Percentiles rank a stretch among this genome's conserved stretches.
These are phyloP conservation scores for Fraxinus velutina DNA, from an alignment of 305 asterid species.

Conservation along the genomic window DNA sequence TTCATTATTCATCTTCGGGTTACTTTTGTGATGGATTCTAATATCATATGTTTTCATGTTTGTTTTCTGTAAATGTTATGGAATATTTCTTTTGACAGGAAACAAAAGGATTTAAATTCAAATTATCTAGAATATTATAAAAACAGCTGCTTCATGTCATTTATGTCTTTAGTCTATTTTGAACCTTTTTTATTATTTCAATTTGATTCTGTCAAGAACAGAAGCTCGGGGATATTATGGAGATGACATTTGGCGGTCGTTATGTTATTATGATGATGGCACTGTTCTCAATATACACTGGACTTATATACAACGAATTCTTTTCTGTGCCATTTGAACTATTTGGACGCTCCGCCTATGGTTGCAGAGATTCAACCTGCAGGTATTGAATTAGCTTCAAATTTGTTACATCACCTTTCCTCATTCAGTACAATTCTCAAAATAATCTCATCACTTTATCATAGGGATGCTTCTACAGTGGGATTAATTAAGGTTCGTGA, in stretches of 20 bases:
- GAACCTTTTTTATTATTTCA: constrained; percentile 10
- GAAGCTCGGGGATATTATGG: constrained; percentile 59
- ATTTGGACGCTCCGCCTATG: constrained; percentile 45
- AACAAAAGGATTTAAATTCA: not conserved
- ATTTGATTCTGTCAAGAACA: constrained; percentile 28
- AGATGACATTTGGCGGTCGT: constrained; percentile 55
- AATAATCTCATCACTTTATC: constrained; percentile 13
- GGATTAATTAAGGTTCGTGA: constrained; percentile 39
- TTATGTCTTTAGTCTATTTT: not conserved
- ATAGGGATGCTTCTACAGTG: constrained; percentile 38
- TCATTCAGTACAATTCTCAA: not conserved
- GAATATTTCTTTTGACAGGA: not conserved
- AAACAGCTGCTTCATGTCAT: not conserved
- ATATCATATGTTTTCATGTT: not conserved
- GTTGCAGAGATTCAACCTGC: constrained; percentile 45
- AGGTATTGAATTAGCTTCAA: constrained; percentile 31
- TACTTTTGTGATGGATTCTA: not conserved
- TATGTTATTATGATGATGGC: constrained; percentile 52
- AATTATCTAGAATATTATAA: not conserved
- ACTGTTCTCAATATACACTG: constrained; percentile 49
- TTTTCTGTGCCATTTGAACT: constrained; percentile 49
- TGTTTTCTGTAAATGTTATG: not conserved
- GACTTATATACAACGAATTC: constrained; percentile 45
- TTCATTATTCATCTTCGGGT: not conserved
- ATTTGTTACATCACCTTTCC: not conserved